phyloP scores from a whole-genome alignment of 2,329 filamentous ascomycete genomes.

The Bimuria novae-zelandiae region DNA sequence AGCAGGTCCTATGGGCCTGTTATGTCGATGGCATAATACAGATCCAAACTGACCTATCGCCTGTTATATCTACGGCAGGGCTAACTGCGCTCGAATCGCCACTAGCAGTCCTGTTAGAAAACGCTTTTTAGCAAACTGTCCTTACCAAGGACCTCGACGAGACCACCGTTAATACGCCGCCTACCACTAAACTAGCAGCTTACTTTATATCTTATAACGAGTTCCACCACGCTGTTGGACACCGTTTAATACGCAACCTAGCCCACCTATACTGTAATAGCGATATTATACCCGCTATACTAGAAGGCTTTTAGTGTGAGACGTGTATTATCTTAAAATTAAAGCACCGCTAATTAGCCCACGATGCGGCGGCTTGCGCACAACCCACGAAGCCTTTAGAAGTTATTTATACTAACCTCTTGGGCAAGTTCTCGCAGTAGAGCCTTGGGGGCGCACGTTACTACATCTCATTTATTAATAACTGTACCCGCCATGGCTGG shows the following conservation, averaged over 20 bases:
- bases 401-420: constrained; percentile 10
- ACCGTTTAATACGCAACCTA: not conserved
- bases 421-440: constrained; percentile 2
- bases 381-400: not conserved
- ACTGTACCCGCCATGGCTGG: constrained; percentile 2
- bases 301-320: not conserved
- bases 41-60: not conserved
- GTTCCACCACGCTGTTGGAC: constrained; percentile 7
- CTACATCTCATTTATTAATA: constrained; percentile 14
- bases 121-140: too few relatives aligned
- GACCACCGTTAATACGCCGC: too few relatives aligned
- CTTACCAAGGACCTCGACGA: too few relatives aligned
- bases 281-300: constrained; percentile 1
- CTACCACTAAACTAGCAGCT: too few relatives aligned
- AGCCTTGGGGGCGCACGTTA: constrained; percentile 4
- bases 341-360: not conserved
- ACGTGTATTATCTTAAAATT: not conserved
- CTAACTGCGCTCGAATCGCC: too few relatives aligned
- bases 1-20: not conserved
- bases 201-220: constrained; percentile 6
- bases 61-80: too few relatives aligned
- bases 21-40: not conserved
- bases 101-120: too few relatives aligned
- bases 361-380: not conserved
- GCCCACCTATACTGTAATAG: not conserved